Conservation (phyloP, 768 basidiomycete species). For the Termitomyces sp. region DNA sequence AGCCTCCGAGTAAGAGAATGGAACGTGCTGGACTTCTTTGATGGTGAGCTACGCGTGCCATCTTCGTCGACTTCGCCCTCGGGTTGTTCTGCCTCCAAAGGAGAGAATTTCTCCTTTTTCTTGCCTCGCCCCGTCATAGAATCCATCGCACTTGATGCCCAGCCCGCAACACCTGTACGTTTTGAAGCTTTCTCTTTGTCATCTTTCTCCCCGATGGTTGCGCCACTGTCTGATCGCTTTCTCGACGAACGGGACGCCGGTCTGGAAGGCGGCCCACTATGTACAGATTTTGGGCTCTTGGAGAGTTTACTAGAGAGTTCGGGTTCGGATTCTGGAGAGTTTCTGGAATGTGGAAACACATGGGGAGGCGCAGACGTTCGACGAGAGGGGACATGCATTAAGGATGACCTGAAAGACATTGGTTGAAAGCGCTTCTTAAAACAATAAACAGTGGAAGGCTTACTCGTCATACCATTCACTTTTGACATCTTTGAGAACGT, state of each 20-base stretch:
- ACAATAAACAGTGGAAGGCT: background rate
- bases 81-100: constrained; percentile 34
- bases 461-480: constrained; percentile 64
- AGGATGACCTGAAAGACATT: constrained; percentile 2
- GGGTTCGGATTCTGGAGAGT: constrained; percentile 26
- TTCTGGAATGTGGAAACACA: constrained; percentile 11
- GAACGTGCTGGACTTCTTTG: constrained; percentile 23
- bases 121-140: constrained; percentile 50
- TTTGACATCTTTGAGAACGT: constrained; percentile 67
- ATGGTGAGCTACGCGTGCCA: constrained; percentile 9
- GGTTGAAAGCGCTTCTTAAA: background rate
- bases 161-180: constrained; percentile 49
- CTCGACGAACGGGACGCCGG: constrained; percentile 56
- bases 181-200: constrained; percentile 28
- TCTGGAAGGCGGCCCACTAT: constrained; percentile 42
- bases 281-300: constrained; percentile 36
- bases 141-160: constrained; percentile 64
- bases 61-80: constrained; percentile 24
- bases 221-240: constrained; percentile 56
- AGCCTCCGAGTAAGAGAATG: constrained; percentile 22
- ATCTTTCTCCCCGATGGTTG: constrained; percentile 27
- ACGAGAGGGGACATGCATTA: constrained; percentile 8
- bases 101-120: constrained; percentile 53
- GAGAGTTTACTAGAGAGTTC: constrained; percentile 24
- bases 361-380: constrained; percentile 11